Evolutionary conservation across 148 eudicot genomes (phyloP), one percentile per base, ranked within the genome.

Genomic region (Linanthus parryae): DNA sequence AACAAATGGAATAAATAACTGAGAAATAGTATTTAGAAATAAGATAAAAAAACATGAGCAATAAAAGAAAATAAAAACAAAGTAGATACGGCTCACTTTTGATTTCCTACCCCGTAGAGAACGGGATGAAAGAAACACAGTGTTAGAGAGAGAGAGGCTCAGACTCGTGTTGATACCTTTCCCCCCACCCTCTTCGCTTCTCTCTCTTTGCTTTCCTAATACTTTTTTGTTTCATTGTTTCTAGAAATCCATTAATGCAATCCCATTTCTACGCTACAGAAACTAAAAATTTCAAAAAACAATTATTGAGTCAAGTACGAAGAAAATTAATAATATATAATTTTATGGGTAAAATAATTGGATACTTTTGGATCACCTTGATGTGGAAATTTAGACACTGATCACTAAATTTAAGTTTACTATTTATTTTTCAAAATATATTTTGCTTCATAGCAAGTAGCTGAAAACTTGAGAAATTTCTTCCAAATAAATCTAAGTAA

Each of bases 131-230:
- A 68, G n/a, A n/a, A n/a, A n/a, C n/a, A n/a, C n/a, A 59, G 39
- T 30, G 41, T 33, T 55, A 41, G 57, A 59, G 48, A 65, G 58
- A 59, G 66, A 65, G 65, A 70, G 62, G 48, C n/a, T n/a, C 47
- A 62, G 38, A 15, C 56, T 55, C 49, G 34, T 21, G 49, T 49
- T 58, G 80, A 62, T 70, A 61, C 66, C 53, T 66, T 70, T 61
- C 36, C 69, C 65, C 75, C 75, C 69, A 66, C 62, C 26, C 68
- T 74, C 67, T 42, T 46, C 63, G 71, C 72, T 70, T n/a, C 56
- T 64, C 57, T 54, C 37, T 61, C 56, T 65, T 44, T n/a, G 35
- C 5, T 31, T 13, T 15, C 2, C 39, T 8, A 0, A 12, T 15
- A 17, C 9, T 16, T 56, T 44, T 19, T 19, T 34, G 3, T 14